phyloP scores from a whole-genome alignment of 179 eudicot species.

The Spinacia oleracea region DNA sequence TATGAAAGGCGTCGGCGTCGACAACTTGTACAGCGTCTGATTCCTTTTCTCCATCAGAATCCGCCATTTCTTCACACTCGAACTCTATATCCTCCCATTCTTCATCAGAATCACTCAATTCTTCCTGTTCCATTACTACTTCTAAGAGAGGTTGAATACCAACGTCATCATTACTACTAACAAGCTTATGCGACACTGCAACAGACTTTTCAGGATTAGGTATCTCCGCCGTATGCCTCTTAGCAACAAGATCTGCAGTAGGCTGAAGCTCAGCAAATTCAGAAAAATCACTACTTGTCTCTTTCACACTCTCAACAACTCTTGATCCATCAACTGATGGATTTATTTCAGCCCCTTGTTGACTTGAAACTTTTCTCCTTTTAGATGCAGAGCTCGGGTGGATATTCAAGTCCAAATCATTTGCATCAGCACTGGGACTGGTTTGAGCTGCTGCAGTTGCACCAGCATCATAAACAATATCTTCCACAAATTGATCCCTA shows the following conservation, averaged over 20 bases:
- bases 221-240: constrained; percentile 24
- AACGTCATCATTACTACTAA: constrained; percentile 28
- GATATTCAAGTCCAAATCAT: constrained; percentile 75
- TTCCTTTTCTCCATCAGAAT: constrained; percentile 80
- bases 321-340: constrained; percentile 21
- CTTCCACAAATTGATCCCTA: constrained; percentile 36
- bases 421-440: no score
- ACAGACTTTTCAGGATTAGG: constrained; percentile 30
- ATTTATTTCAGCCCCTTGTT: constrained; percentile 29
- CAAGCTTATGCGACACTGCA: constrained; percentile 27
- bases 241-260: constrained; percentile 27
- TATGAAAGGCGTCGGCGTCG: constrained; percentile 38
- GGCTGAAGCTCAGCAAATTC: constrained; percentile 17
- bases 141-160: constrained; percentile 53
- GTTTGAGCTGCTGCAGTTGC: constrained; percentile 26
- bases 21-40: constrained; percentile 47
- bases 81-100: constrained; percentile 89
- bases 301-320: constrained; percentile 21
- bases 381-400: constrained; percentile 55
- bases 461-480: constrained; percentile 29
- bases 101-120: constrained; percentile 95
- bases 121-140: constrained; percentile 98
- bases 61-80: constrained; percentile 93
- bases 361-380: constrained; percentile 38
- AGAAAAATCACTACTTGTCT: constrained; percentile 15